Conservation (phyloP, 257 asterid species). For the Knoxia roxburghii region DNA sequence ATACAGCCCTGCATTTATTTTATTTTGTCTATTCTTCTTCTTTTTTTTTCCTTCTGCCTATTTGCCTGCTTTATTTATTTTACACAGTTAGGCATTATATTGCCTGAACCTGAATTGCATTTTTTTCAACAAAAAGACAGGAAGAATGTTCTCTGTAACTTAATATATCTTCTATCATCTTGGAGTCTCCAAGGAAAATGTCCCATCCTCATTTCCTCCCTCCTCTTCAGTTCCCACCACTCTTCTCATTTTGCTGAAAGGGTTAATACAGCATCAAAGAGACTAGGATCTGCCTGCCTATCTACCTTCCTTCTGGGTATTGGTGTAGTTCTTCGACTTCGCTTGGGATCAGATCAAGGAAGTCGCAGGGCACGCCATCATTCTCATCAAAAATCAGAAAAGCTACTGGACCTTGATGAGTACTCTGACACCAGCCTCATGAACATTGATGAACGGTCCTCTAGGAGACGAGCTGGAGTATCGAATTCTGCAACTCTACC, state of each 20-base stretch:
- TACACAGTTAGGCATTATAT: conserved; percentile 26
- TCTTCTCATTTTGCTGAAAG: background rate
- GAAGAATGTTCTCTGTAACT: too few species aligned
- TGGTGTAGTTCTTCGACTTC: conserved; percentile 5
- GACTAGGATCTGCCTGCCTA: conserved; percentile 2
- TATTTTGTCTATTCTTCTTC: conserved; percentile 23
- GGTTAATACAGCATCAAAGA: background rate
- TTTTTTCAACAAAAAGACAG: background rate
- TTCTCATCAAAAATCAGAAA: conserved; percentile 44
- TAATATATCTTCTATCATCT: too few species aligned
- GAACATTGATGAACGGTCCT: conserved; percentile 95
- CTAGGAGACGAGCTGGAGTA: conserved; percentile 76
- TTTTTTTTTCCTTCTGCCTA: conserved; percentile 19
- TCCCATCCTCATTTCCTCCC: background rate
- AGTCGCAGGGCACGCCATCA: conserved; percentile 2
- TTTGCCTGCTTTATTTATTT: conserved; percentile 39
- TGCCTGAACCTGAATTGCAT: conserved; percentile 1
- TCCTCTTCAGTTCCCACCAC: background rate
- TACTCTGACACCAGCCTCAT: conserved; percentile 86
- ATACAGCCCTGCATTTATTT: conserved; percentile 26
- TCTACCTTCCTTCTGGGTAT: background rate
- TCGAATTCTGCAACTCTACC: conserved; percentile 96
- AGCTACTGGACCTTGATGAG: conserved; percentile 68
- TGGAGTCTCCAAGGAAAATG: too few species aligned
- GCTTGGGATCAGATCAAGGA: conserved; percentile 12